phyloP scores from a whole-genome alignment of 495 filamentous ascomycete species.

The Cetradonia linearis region DNA sequence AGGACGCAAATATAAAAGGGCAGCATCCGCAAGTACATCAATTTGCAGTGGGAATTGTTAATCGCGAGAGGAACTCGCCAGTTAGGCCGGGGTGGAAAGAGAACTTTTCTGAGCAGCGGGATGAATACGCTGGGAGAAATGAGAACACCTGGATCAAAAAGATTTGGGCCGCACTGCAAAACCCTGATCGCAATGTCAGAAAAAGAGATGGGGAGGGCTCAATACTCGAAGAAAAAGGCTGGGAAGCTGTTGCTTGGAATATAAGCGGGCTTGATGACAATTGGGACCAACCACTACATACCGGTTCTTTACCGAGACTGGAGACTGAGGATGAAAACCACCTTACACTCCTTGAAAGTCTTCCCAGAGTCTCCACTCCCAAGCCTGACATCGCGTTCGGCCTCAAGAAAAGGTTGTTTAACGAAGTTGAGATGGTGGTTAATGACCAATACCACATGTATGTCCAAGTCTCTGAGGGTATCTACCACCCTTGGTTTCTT shows the following conservation, averaged over 20 bases:
- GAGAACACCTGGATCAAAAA: background rate
- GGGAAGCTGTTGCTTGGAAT: background rate
- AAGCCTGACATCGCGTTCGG: background rate
- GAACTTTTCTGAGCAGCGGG: background rate
- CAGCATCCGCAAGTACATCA: background rate
- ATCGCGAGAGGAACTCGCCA: background rate
- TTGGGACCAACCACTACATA: background rate
- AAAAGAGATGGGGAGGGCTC: background rate
- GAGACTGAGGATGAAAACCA: background rate
- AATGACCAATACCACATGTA: background rate
- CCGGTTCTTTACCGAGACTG: background rate
- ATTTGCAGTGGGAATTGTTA: background rate
- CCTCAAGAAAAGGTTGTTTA: background rate
- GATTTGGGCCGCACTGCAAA: background rate
- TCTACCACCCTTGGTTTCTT: background rate
- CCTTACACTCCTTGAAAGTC: background rate
- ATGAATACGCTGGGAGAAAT: background rate
- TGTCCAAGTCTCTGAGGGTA: conserved; percentile 1
- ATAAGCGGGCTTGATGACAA: background rate
- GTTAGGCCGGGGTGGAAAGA: background rate
- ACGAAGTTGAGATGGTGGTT: background rate
- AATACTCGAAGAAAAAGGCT: background rate
- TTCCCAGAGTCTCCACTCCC: background rate
- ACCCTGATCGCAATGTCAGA: background rate
- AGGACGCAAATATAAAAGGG: background rate